These are phyloP conservation scores for Eucalyptus victrix DNA, from an alignment of 345 rosid species.

Conservation along the genomic window DNA sequence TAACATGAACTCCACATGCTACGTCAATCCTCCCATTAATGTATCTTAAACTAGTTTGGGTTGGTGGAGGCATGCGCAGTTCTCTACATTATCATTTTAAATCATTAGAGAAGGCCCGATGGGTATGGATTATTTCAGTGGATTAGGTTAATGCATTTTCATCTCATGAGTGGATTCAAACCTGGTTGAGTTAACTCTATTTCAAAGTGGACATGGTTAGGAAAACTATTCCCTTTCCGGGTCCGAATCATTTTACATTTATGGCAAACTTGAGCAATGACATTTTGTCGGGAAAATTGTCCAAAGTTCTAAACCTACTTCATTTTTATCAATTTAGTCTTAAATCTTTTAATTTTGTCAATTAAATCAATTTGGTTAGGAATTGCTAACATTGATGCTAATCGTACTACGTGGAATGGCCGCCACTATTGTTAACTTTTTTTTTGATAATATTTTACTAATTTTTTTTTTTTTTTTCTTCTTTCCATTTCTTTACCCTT, in stretches of 20 bases:
- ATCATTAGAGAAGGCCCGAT: neutral
- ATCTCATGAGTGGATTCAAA: neutral
- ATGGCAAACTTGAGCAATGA: neutral
- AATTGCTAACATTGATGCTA: fast-evolving
- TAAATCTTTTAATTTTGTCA: no score
- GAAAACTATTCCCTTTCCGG: neutral
- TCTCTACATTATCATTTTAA: neutral
- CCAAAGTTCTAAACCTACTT: neutral
- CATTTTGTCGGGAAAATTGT: neutral
- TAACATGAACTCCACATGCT: neutral
- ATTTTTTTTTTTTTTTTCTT: neutral
- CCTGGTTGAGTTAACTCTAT: neutral
- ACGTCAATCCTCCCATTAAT: neutral
- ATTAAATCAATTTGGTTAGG: neutral
- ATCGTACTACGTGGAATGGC: fast-evolving
- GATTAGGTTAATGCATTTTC: no score
- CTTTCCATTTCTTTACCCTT: neutral
- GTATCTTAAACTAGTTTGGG: neutral
- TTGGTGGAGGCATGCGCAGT: slow-evolving; percentile 35
- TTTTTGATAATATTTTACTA: no score
- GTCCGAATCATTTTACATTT: no score
- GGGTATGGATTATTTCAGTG: neutral
- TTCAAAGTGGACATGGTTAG: neutral
- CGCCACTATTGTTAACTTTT: neutral
- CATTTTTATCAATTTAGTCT: neutral